Evolutionary conservation across 768 basidiomycete species (phyloP).

Genomic region (Crassisporium funariophilum): DNA sequence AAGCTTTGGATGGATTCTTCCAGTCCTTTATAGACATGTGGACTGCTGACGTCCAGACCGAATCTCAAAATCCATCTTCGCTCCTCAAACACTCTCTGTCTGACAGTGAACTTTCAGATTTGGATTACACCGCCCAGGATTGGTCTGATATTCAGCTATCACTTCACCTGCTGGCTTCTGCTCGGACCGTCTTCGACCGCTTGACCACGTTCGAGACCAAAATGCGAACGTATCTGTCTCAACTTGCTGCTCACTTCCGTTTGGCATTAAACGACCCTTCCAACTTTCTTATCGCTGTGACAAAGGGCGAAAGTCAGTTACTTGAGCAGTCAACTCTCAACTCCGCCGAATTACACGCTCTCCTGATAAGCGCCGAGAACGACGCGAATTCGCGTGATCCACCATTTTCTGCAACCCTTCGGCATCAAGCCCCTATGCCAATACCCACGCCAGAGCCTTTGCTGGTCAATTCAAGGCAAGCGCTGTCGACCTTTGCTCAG

Average conservation of each 20-base stretch:
- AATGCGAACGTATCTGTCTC: conserved; percentile 57
- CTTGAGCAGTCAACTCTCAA: conserved; percentile 86
- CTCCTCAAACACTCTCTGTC: conserved; percentile 31
- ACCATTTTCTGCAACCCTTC: conserved; percentile 33
- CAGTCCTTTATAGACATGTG: conserved; percentile 68
- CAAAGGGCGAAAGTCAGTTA: conserved; percentile 70
- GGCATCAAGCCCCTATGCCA: conserved; percentile 27
- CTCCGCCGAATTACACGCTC: conserved; percentile 67
- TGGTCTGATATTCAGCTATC: conserved; percentile 86
- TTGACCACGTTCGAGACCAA: conserved; percentile 70
- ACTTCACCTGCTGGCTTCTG: conserved; percentile 82
- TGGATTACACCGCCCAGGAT: conserved; percentile 88
- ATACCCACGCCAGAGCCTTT: conserved; percentile 39
- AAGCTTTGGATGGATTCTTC: conserved; percentile 73
- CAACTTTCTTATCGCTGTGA: conserved; percentile 56
- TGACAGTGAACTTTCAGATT: conserved; percentile 68
- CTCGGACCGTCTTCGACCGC: conserved; percentile 70
- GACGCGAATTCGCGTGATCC: conserved; percentile 32
- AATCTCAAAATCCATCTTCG: conserved; percentile 32
- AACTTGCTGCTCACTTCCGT: conserved; percentile 62
- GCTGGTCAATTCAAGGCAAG: conserved; percentile 53
- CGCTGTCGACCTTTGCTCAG: conserved; percentile 65
- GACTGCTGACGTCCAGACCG: conserved; percentile 52
- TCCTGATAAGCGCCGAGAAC: conserved; percentile 56
- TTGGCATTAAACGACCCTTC: conserved; percentile 55